These are phyloP conservation scores for Aspergillus oerlinghausenensis DNA, from an alignment of 2,329 filamentous ascomycete genomes.

Conservation along the genomic window DNA sequence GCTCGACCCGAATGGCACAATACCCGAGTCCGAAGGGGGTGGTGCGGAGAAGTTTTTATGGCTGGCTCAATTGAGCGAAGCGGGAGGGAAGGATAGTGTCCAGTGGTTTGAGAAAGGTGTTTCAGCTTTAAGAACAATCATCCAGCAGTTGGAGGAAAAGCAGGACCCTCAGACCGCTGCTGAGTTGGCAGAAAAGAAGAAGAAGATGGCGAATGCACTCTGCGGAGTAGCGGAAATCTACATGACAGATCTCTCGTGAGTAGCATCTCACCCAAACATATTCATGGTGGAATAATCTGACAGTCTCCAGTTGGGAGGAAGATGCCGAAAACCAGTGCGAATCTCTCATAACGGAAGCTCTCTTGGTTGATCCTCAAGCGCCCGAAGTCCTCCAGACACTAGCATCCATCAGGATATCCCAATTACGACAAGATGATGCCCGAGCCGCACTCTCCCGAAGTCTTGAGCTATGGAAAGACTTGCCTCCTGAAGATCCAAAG, in stretches of 20 bases:
- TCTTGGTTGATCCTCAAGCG: constrained; percentile 73
- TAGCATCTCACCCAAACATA: constrained; percentile 8
- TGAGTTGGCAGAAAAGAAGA: constrained; percentile 64
- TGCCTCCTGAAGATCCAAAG: constrained; percentile 64
- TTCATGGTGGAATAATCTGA: constrained; percentile 8
- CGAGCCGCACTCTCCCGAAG: constrained; percentile 72
- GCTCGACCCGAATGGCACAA: constrained; percentile 69
- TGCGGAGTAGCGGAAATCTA: constrained; percentile 95
- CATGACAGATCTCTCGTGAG: constrained; percentile 92
- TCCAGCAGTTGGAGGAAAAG: constrained; percentile 58
- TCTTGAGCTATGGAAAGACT: constrained; percentile 74
- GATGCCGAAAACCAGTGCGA: constrained; percentile 90
- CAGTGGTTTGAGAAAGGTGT: constrained; percentile 62
- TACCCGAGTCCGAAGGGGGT: constrained; percentile 68
- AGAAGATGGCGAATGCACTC: constrained; percentile 81
- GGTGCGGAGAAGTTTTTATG: constrained; percentile 93
- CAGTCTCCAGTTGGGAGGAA: constrained; percentile 60
- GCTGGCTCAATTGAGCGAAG: constrained; percentile 78
- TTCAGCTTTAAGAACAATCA: constrained; percentile 64
- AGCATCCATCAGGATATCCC: constrained; percentile 89
- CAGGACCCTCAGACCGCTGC: constrained; percentile 33
- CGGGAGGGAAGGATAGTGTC: constrained; percentile 57
- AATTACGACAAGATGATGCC: constrained; percentile 73
- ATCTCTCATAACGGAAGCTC: constrained; percentile 80
- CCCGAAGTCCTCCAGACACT: constrained; percentile 93